Percentiles rank a stretch among this genome's conserved stretches.
Evolutionary conservation across 2,329 filamentous ascomycete genomes (phyloP).

Genomic region (Hypoxylon sp.): DNA sequence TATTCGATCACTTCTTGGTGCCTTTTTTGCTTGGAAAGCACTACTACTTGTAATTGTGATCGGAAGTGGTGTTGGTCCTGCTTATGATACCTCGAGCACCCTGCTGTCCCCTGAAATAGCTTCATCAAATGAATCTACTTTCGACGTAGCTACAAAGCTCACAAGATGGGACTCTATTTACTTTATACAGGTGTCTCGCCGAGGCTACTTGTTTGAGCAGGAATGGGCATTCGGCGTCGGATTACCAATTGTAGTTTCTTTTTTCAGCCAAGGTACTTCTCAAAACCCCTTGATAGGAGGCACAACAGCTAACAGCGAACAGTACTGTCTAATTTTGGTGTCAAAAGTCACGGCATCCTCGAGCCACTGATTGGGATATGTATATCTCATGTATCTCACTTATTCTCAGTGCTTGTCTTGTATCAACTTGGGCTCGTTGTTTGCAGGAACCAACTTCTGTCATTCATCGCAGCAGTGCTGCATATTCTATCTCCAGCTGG

Average conservation of each 20-base stretch:
- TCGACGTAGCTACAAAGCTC: slow-evolving; percentile 68
- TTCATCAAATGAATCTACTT: slow-evolving; percentile 52
- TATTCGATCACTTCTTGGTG: slow-evolving; percentile 50
- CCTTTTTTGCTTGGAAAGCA: slow-evolving; percentile 77
- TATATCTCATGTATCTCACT: slow-evolving; percentile 81
- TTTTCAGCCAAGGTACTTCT: slow-evolving; percentile 54
- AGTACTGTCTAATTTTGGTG: slow-evolving; percentile 51
- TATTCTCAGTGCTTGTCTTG: slow-evolving; percentile 80
- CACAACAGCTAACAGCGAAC: slow-evolving; percentile 17
- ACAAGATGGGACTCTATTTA: slow-evolving; percentile 88
- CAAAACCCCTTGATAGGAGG: not conserved
- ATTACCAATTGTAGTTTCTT: slow-evolving; percentile 62
- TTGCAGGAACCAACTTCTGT: slow-evolving; percentile 66
- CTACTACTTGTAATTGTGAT: slow-evolving; percentile 75
- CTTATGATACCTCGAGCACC: slow-evolving; percentile 85
- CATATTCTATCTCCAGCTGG: slow-evolving; percentile 91
- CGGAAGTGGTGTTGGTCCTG: slow-evolving; percentile 66
- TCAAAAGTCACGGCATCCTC: slow-evolving; percentile 47
- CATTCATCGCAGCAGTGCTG: slow-evolving; percentile 78
- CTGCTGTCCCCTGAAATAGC: slow-evolving; percentile 63
- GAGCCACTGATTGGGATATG: slow-evolving; percentile 72
- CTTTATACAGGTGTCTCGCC: slow-evolving; percentile 73
- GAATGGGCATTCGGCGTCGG: slow-evolving; percentile 83
- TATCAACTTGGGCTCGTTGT: slow-evolving; percentile 75
- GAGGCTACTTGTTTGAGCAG: slow-evolving; percentile 82